phyloP scores from a whole-genome alignment of 306 rosid species.

The cucumber (Cucumis sativus) region DNA sequence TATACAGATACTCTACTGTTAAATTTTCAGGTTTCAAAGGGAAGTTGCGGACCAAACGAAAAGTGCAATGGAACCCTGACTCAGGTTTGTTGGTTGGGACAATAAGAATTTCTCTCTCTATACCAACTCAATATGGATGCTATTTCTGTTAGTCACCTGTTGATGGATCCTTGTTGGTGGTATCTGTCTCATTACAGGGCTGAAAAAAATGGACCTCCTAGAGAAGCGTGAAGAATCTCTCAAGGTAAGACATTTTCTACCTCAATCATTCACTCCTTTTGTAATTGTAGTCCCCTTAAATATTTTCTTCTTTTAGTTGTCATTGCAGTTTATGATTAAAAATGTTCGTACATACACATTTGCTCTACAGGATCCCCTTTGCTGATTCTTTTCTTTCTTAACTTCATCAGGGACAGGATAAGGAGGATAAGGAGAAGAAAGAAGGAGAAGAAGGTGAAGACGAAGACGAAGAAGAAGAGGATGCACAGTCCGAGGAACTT shows the following conservation, averaged over 20 bases:
- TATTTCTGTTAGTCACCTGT: background rate
- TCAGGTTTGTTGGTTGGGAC: conserved; percentile 12
- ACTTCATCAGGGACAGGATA: background rate
- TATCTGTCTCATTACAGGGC: background rate
- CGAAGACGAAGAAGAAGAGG: background rate
- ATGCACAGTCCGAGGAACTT: conserved; percentile 1
- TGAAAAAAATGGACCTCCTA: conserved; percentile 6
- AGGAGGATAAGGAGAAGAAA: conserved; percentile 7
- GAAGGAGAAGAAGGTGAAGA: conserved; percentile 11
- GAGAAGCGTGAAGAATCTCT: conserved; percentile 13
- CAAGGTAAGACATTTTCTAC: background rate
- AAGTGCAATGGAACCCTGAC: conserved; percentile 12
- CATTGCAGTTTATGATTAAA: background rate
- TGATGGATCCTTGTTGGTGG: background rate
- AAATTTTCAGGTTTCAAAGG: conserved; percentile 14
- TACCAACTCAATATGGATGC: background rate
- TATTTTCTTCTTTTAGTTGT: background rate
- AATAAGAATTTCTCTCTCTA: background rate
- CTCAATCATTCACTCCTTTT: background rate
- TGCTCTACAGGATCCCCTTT: background rate
- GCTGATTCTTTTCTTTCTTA: background rate
- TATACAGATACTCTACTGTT: background rate
- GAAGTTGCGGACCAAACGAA: background rate
- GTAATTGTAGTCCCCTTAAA: background rate
- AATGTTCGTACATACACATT: background rate